These are phyloP conservation scores for Aschersonia sp. DNA, from an alignment of 2,329 filamentous ascomycete species.

Conservation along the genomic window DNA sequence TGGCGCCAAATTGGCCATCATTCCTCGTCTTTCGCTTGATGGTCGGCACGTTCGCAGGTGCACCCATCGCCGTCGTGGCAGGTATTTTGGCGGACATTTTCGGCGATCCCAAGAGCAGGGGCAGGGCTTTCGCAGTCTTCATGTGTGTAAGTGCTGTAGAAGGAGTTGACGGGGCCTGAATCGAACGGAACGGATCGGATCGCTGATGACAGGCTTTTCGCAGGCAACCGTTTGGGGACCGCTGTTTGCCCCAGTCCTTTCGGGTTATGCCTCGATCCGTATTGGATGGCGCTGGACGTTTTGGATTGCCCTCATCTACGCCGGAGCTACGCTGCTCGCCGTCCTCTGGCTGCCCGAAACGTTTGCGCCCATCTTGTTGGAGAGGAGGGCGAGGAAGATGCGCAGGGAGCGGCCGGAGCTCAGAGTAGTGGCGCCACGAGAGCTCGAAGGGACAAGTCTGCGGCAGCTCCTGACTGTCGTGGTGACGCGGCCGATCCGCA, in stretches of 20 bases:
- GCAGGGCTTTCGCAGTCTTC: slow-evolving; percentile 47
- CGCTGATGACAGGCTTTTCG: too few relatives aligned
- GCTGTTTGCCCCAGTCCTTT: slow-evolving; percentile 48
- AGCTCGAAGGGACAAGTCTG: slow-evolving; percentile 44
- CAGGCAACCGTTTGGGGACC: slow-evolving; percentile 51
- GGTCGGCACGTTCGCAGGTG: slow-evolving; percentile 33
- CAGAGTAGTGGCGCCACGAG: slow-evolving; percentile 43
- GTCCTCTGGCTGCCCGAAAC: slow-evolving; percentile 52
- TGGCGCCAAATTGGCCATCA: slow-evolving; percentile 33
- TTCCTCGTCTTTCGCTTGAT: slow-evolving; percentile 41
- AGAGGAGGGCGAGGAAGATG: slow-evolving; percentile 39
- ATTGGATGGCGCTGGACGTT: slow-evolving; percentile 59
- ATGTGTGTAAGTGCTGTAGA: slow-evolving; percentile 33
- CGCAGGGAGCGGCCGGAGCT: slow-evolving; percentile 37
- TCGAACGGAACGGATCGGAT: too few relatives aligned
- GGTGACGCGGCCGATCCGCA: slow-evolving; percentile 55
- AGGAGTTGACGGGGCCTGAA: not conserved
- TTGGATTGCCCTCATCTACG: slow-evolving; percentile 57
- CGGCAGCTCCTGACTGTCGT: slow-evolving; percentile 50
- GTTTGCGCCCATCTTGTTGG: slow-evolving; percentile 44
- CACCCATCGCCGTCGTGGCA: slow-evolving; percentile 43
- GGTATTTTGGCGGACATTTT: slow-evolving; percentile 53
- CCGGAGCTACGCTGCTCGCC: slow-evolving; percentile 43
- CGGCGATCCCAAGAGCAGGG: slow-evolving; percentile 31
- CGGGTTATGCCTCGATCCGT: slow-evolving; percentile 42